Evolutionary conservation across 2,329 filamentous ascomycete genomes (phyloP).

Genomic region (Aspergillus piperis): DNA sequence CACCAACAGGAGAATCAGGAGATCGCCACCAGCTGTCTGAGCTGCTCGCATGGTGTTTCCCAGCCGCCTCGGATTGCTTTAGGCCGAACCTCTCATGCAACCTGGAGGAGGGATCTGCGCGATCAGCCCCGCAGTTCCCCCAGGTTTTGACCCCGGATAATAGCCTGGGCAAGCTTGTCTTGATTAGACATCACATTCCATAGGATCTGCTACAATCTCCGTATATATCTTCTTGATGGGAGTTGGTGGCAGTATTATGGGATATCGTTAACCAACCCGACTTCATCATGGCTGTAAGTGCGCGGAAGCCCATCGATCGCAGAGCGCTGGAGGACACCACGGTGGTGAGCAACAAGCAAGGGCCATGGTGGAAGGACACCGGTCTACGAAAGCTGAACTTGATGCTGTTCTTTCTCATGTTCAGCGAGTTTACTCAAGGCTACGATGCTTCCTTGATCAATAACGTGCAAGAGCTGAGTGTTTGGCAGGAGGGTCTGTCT

Average conservation of each 20-base stretch:
- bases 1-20: neutral
- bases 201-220: neutral
- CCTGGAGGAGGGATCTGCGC: neutral
- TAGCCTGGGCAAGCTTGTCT: neutral
- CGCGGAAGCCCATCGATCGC: neutral
- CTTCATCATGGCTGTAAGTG: neutral
- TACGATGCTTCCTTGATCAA: constrained; percentile 1
- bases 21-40: neutral
- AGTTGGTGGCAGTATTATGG: neutral
- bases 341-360: neutral
- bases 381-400: constrained; percentile 2
- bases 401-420: constrained; percentile 1
- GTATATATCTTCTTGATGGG: neutral
- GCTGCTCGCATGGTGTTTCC: neutral
- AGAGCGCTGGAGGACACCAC: neutral
- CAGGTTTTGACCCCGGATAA: neutral
- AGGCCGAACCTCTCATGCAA: neutral
- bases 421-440: constrained; percentile 3
- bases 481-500: neutral
- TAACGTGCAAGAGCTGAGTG: neutral
- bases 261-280: no score
- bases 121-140: neutral
- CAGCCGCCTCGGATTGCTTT: neutral
- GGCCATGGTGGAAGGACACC: neutral
- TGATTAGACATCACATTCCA: neutral